Conservation (phyloP, 768 basidiomycete species). For the Tephrocybe sp. region DNA sequence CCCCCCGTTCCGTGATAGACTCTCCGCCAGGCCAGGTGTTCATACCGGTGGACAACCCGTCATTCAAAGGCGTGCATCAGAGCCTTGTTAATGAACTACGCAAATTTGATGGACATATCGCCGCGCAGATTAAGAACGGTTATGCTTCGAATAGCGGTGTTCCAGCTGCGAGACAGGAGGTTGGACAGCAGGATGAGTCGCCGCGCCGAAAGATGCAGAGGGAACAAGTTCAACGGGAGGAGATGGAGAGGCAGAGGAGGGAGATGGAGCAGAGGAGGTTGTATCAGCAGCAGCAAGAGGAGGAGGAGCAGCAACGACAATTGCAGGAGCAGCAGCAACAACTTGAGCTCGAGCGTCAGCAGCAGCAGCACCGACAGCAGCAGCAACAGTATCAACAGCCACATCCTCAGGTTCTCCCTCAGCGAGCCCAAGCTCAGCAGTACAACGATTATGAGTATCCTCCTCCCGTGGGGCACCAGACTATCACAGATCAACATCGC, state of each 20-base stretch:
- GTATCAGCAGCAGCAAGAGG: slow-evolving; percentile 20
- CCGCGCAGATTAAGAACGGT: slow-evolving; percentile 46
- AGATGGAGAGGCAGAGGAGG: slow-evolving; percentile 21
- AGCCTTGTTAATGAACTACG: slow-evolving; percentile 53
- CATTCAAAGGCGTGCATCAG: slow-evolving; percentile 52
- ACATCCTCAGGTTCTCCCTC: slow-evolving; percentile 2
- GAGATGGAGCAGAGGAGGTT: slow-evolving; percentile 20
- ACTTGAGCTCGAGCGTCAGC: slow-evolving; percentile 18
- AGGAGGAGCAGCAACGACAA: slow-evolving; percentile 19
- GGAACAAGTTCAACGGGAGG: slow-evolving; percentile 24
- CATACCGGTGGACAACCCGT: slow-evolving; percentile 28
- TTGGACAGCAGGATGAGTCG: background rate
- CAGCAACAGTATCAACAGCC: slow-evolving; percentile 11
- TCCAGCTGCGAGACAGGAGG: slow-evolving; percentile 23
- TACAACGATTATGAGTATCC: background rate
- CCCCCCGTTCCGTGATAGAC: slow-evolving; percentile 1
- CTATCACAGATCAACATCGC: background rate
- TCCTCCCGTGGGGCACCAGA: background rate
- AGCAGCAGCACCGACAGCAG: slow-evolving; percentile 16
- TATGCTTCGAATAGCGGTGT: slow-evolving; percentile 34
- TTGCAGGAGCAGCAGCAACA: slow-evolving; percentile 19
- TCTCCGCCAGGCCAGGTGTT: slow-evolving; percentile 28
- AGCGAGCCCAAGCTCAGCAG: slow-evolving; percentile 8
- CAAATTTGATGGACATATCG: slow-evolving; percentile 54
- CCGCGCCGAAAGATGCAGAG: slow-evolving; percentile 16